These are phyloP conservation scores for Boletales sp. DNA, from an alignment of 768 basidiomycete species.

Conservation along the genomic window DNA sequence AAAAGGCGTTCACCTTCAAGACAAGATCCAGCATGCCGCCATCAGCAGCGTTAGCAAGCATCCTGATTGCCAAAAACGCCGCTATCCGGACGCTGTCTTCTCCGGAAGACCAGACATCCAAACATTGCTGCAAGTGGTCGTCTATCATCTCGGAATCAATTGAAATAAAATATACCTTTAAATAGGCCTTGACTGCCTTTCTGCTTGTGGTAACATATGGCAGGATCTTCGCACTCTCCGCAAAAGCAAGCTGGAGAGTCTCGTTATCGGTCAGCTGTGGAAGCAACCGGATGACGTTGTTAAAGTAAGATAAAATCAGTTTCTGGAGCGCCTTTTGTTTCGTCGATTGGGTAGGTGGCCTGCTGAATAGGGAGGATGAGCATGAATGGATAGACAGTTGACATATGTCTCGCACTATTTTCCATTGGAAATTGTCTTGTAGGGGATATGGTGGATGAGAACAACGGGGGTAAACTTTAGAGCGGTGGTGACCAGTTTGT, in stretches of 20 bases:
- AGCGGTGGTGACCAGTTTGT: conserved; percentile 84
- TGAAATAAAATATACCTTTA: conserved; percentile 59
- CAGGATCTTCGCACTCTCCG: conserved; percentile 83
- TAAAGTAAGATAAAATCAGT: conserved; percentile 84
- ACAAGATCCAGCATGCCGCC: conserved; percentile 80
- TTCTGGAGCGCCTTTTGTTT: conserved; percentile 87
- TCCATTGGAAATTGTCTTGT: conserved; percentile 76
- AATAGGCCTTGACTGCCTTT: conserved; percentile 80
- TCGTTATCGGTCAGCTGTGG: conserved; percentile 70
- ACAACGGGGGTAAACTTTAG: conserved; percentile 90
- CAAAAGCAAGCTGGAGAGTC: conserved; percentile 64
- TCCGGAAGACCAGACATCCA: conserved; percentile 80
- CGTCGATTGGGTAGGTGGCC: conserved; percentile 74
- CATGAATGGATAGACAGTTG: neutral
- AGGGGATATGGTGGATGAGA: conserved; percentile 83
- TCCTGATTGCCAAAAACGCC: conserved; percentile 81
- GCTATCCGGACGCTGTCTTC: conserved; percentile 81
- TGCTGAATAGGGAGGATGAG: conserved; percentile 46
- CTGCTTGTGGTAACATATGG: conserved; percentile 85
- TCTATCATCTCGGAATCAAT: neutral
- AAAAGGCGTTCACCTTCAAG: conserved; percentile 58
- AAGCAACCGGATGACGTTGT: conserved; percentile 78
- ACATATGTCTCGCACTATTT: conserved; percentile 56
- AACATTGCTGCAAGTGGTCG: conserved; percentile 54
- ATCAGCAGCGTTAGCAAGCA: conserved; percentile 73